Evolutionary conservation across 768 basidiomycete species (phyloP), one percentile per base, ranked within the genome.

Genomic region (Gloeopeniophorella convolvens): DNA sequence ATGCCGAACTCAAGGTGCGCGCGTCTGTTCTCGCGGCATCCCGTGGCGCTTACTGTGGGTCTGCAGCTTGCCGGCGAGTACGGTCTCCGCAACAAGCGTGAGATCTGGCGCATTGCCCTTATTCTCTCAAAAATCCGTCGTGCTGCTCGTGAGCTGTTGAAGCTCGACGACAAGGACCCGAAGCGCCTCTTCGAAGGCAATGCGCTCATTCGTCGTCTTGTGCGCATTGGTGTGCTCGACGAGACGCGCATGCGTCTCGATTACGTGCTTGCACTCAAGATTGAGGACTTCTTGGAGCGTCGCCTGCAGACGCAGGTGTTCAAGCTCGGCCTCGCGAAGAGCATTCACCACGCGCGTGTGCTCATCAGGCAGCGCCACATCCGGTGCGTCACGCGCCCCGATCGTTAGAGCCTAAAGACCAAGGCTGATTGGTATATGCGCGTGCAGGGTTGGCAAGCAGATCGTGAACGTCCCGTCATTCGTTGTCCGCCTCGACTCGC

Each of bases 101-200:
- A 99, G 76, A 96, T 98, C 77, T 99, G 95, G 96, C 90, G 96
- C 66, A 98, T 99, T 71, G 83, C 91, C 69, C 85, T 99, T 65
- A 84, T 83, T 69, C 85, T 99, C 48, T 99, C 96, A 65, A 97
- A 99, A 81, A 99, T 99, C 68, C 95, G 96, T 78, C 93, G 96
- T 85, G 96, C 96, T 57, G 96, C 96, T 60, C 95, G 96, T 86
- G 96, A 99, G 77, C 89, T 99, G 57, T 87, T 99, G 75, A 99
- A 99, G 67, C 92, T 99, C 74, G 96, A 99, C 61, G 87, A 82
- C 73, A 98, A 99, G 72, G 96, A 98, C 75, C 93, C 96, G 66
- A 98, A 98, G 77, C 90, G 96, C 72, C 89, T 98, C 54, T 98
- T 99, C 79, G 96, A 98, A 77, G 92, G 91, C 69, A 96, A 96